Conservation (phyloP, 768 basidiomycete species). For the Termitomyces heimii region DNA sequence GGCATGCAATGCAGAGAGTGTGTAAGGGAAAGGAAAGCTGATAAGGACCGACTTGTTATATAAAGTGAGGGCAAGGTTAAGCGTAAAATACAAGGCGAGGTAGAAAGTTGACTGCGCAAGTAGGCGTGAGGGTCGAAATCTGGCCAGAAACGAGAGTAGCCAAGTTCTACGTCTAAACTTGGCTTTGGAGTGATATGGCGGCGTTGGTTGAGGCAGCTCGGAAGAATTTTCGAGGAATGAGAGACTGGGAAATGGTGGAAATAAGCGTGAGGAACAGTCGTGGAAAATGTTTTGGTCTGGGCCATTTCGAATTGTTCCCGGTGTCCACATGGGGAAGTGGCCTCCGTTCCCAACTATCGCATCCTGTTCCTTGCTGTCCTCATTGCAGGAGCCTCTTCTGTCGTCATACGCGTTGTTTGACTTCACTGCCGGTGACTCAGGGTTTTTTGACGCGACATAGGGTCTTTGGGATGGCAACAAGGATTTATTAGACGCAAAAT, state of each 20-base stretch:
- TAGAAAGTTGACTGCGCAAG: constrained; percentile 12
- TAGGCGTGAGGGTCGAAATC: constrained; percentile 5
- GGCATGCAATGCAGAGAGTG: constrained; percentile 88
- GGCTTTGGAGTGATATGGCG: constrained; percentile 9
- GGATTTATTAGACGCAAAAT: not conserved
- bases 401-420: not conserved
- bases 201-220: constrained; percentile 14
- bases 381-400: not conserved
- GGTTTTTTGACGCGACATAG: not conserved
- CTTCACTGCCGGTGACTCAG: not conserved
- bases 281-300: not conserved
- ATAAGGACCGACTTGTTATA: constrained; percentile 94
- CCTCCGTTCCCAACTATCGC: not conserved
- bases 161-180: constrained; percentile 5
- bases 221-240: not conserved
- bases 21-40: constrained; percentile 93
- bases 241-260: not conserved
- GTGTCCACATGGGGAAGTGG: not conserved
- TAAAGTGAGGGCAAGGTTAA: constrained; percentile 89
- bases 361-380: not conserved
- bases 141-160: constrained; percentile 2
- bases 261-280: not conserved
- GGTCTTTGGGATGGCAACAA: not conserved
- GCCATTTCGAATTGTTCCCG: not conserved
- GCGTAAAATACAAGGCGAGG: constrained; percentile 75